A percentile compares a stretch with the other conserved stretches of the same genome.
These are phyloP conservation scores for Phialophora verrucosa DNA, from an alignment of 2,329 filamentous ascomycete species.

Conservation along the genomic window DNA sequence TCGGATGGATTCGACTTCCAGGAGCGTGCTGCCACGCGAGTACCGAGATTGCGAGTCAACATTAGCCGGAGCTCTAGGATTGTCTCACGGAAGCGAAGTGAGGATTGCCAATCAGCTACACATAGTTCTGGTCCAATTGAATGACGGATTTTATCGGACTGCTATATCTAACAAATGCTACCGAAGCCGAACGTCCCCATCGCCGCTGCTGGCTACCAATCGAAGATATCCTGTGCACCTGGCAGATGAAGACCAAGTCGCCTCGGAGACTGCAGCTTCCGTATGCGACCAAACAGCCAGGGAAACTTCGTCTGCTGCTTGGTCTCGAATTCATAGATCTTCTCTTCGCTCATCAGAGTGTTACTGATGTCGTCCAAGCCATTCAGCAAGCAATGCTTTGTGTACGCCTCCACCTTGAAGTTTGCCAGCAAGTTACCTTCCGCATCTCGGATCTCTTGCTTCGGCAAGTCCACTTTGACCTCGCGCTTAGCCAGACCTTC, in stretches of 20 bases:
- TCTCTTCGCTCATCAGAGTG: constrained; percentile 22
- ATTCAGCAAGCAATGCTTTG: constrained; percentile 25
- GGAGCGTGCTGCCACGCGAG: neutral
- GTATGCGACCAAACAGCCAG: constrained; percentile 24
- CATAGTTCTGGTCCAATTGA: neutral
- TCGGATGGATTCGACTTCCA: neutral
- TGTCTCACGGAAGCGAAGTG: neutral
- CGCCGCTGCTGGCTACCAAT: constrained; percentile 8
- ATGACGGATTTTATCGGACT: neutral
- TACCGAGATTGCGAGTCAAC: neutral
- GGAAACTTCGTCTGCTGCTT: constrained; percentile 23
- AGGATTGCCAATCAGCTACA: neutral
- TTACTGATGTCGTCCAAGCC: constrained; percentile 24
- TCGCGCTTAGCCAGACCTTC: constrained; percentile 68
- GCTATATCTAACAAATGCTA: neutral
- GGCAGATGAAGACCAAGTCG: constrained; percentile 22
- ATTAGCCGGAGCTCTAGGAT: neutral
- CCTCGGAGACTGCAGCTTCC: constrained; percentile 17
- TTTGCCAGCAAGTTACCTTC: constrained; percentile 14
- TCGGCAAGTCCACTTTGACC: constrained; percentile 20
- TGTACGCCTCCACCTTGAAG: constrained; percentile 23
- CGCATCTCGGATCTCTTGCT: constrained; percentile 16
- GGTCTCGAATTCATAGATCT: constrained; percentile 23
- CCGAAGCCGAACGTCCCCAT: neutral
- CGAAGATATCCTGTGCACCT: constrained; percentile 17